These are phyloP conservation scores for Silybum marianum DNA, from an alignment of 129 eudicot genomes.

Conservation along the genomic window DNA sequence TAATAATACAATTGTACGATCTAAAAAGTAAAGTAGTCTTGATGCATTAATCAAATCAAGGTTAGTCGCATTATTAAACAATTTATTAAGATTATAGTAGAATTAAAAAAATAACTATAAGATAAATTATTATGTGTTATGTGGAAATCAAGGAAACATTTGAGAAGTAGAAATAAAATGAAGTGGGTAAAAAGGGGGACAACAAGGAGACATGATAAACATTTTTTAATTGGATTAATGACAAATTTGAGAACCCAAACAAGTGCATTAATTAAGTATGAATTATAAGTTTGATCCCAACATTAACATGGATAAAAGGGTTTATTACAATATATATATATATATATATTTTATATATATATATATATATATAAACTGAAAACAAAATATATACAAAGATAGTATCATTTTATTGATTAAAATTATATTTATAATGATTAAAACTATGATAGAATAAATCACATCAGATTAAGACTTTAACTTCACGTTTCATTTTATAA, in stretches of 20 bases:
- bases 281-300: slow-evolving; percentile 33
- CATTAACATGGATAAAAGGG: slow-evolving; percentile 28
- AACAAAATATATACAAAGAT: no score
- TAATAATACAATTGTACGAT: neutral
- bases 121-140: slow-evolving; percentile 8
- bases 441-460: no score
- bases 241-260: slow-evolving; percentile 27
- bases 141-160: slow-evolving; percentile 40
- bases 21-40: slow-evolving; percentile 13
- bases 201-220: slow-evolving; percentile 24
- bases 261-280: slow-evolving; percentile 25
- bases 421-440: no score
- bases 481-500: no score
- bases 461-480: no score
- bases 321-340: neutral
- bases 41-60: slow-evolving; percentile 23
- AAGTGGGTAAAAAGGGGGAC: slow-evolving; percentile 29
- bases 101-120: neutral
- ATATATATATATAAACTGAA: no score
- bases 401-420: no score
- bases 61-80: neutral
- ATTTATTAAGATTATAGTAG: neutral
- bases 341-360: no score
- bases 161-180: slow-evolving; percentile 6
- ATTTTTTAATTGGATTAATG: slow-evolving; percentile 28